Conservation (phyloP, 257 asterid genomes). For the Catharanthus roseus region DNA sequence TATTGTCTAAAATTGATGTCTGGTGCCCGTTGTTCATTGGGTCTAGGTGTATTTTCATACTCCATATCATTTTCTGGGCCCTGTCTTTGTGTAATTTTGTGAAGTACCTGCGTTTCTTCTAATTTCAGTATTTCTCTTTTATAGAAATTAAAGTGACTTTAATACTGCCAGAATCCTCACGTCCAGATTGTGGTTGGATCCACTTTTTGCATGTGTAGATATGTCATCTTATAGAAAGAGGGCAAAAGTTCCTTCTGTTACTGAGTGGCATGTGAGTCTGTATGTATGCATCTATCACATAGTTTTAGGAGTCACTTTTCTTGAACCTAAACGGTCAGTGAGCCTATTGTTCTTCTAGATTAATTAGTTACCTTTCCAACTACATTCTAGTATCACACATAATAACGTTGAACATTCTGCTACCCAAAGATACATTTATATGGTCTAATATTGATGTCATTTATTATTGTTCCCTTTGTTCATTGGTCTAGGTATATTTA, state of each 20-base stretch:
- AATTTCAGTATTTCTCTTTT: no score
- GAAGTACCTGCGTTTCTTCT: neutral
- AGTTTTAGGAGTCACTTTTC: no score
- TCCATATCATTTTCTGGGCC: neutral
- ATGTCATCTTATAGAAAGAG: neutral
- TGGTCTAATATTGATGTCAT: neutral
- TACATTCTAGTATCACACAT: no score
- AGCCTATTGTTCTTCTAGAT: no score
- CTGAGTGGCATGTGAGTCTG: neutral
- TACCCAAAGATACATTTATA: neutral
- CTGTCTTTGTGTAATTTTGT: neutral
- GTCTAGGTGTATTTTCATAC: no score
- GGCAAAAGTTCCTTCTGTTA: neutral
- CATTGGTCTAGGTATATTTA: neutral
- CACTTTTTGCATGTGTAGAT: neutral
- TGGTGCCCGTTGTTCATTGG: neutral
- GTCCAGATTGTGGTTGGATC: neutral
- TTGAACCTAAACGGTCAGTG: no score
- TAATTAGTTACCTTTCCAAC: no score
- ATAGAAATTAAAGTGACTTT: no score
- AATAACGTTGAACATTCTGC: neutral
- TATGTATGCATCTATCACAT: neutral
- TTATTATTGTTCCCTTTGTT: neutral
- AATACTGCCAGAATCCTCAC: neutral
- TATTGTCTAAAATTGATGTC: neutral